phyloP scores from a whole-genome alignment of 176 grass and related monocot species.

The Paspalum vaginatum region DNA sequence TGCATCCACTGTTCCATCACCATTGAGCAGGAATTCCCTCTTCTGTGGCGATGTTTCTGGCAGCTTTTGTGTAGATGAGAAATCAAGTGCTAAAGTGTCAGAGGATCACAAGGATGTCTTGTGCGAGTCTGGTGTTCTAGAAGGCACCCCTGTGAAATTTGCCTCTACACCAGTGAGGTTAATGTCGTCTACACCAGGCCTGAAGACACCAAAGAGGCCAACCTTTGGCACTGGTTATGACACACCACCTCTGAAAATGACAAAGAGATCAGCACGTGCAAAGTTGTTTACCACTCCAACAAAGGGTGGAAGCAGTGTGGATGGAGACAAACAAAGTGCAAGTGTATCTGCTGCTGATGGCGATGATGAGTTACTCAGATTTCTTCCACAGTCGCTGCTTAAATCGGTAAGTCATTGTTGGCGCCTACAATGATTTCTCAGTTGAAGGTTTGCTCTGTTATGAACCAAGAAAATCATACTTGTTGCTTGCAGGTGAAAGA shows the following conservation, averaged over 20 bases:
- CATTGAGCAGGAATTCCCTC: conserved; percentile 25
- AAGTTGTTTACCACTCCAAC: conserved; percentile 78
- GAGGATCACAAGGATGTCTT: conserved; percentile 30
- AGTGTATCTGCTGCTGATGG: conserved; percentile 1
- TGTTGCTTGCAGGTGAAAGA: conserved; percentile 61
- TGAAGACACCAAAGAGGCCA: conserved; percentile 63
- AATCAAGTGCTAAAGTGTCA: conserved; percentile 6
- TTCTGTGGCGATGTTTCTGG: conserved; percentile 26
- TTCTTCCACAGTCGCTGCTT: conserved; percentile 74
- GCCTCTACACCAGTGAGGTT: conserved; percentile 61
- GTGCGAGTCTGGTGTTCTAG: conserved; percentile 29
- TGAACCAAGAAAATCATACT: conserved; percentile 17
- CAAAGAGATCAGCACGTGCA: conserved; percentile 57
- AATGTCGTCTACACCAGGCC: conserved; percentile 57
- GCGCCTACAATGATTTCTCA: background rate
- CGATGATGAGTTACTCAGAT: conserved; percentile 54
- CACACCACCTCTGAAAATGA: conserved; percentile 42
- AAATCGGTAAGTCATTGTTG: conserved; percentile 59
- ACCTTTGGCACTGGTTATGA: conserved; percentile 29
- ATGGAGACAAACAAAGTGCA: conserved; percentile 37
- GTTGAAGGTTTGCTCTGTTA: background rate
- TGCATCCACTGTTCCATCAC: conserved; percentile 21
- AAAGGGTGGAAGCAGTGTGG: conserved; percentile 43
- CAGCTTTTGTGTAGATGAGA: background rate
- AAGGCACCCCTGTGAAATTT: conserved; percentile 70